Evolutionary conservation across 225 moss, liverwort and hornwort species (phyloP).

Genomic region (Antitrichia curtipendula): DNA sequence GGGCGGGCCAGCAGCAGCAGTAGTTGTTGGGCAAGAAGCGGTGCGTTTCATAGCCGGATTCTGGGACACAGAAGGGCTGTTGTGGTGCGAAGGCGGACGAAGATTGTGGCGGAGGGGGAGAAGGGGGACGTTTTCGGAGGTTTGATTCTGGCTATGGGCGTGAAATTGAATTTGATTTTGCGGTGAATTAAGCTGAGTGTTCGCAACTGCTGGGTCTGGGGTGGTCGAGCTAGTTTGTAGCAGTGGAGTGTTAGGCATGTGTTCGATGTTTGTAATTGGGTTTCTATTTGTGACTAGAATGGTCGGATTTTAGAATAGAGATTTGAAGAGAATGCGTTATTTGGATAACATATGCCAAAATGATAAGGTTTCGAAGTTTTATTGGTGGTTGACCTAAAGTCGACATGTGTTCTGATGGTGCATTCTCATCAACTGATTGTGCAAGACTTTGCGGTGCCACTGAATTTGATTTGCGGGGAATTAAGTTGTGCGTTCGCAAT

Average conservation of each 20-base stretch:
- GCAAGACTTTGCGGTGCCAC: neutral
- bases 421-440: neutral
- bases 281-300: neutral
- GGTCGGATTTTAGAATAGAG: neutral
- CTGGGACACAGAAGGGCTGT: neutral
- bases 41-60: neutral
- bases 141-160: neutral
- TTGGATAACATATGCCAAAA: neutral
- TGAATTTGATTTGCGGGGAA: neutral
- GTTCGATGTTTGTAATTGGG: neutral
- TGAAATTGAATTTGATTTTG: neutral
- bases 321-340: neutral
- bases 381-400: neutral
- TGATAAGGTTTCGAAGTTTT: neutral
- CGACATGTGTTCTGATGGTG: neutral
- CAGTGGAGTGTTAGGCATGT: neutral
- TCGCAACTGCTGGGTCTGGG: neutral
- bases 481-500: neutral
- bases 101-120: constrained; percentile 17
- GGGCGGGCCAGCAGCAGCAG: neutral
- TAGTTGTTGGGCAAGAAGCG: neutral
- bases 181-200: neutral
- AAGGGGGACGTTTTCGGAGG: neutral
- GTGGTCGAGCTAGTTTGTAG: neutral
- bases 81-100: neutral